phyloP scores from a whole-genome alignment of 306 rosid species.

The Prunus mongolica region DNA sequence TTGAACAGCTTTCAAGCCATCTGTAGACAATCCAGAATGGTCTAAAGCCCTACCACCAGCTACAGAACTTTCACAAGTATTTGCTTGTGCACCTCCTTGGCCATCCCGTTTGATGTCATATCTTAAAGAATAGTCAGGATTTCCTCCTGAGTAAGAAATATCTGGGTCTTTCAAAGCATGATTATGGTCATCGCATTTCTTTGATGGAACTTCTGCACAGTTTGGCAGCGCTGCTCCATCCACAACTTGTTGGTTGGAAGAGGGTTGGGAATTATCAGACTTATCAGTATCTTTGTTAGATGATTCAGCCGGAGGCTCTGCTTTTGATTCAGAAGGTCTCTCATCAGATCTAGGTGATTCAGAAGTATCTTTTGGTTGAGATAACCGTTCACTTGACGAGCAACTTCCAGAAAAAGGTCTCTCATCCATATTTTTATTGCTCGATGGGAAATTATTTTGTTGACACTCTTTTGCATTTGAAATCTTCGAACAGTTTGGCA shows the following conservation, averaged over 20 bases:
- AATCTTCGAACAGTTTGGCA: slow-evolving; percentile 28
- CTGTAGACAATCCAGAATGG: slow-evolving; percentile 35
- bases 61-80: slow-evolving; percentile 43
- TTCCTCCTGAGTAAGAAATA: slow-evolving; percentile 39
- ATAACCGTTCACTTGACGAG: slow-evolving; percentile 36
- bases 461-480: slow-evolving; percentile 38
- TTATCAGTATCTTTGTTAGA: slow-evolving; percentile 25
- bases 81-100: slow-evolving; percentile 41
- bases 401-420: slow-evolving; percentile 32
- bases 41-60: slow-evolving; percentile 37
- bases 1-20: slow-evolving; percentile 51
- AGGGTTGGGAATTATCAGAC: slow-evolving; percentile 22
- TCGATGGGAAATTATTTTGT: slow-evolving; percentile 29
- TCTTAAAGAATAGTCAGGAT: slow-evolving; percentile 26
- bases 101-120: slow-evolving; percentile 46
- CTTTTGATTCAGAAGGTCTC: slow-evolving; percentile 27
- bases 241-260: slow-evolving; percentile 21
- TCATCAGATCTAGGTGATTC: slow-evolving; percentile 36
- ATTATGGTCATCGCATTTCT: slow-evolving; percentile 29
- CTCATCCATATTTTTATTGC: slow-evolving; percentile 37
- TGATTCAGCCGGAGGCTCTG: slow-evolving; percentile 33
- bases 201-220: slow-evolving; percentile 31
- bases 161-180: slow-evolving; percentile 20
- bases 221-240: slow-evolving; percentile 32
- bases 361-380: slow-evolving; percentile 38